Conservation (phyloP, 805 yeast species). For the Starmerella vaccinii region DNA sequence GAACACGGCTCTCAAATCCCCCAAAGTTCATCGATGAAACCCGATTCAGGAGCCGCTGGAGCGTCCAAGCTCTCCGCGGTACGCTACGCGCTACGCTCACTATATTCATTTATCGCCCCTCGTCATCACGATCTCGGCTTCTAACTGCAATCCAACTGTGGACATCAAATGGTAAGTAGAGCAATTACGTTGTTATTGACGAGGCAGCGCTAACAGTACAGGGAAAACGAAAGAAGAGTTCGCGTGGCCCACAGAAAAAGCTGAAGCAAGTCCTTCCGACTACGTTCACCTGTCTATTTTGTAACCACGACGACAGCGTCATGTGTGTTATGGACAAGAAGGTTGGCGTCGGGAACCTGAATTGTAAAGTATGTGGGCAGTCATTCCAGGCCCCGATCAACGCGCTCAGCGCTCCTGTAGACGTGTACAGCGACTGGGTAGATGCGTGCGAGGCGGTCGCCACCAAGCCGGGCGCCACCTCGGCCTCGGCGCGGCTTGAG, state of each 20-base stretch:
- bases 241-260: conserved; percentile 70
- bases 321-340: conserved; percentile 81
- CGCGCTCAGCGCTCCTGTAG: conserved; percentile 73
- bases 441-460: conserved; percentile 91
- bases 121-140: conserved; percentile 1
- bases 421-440: conserved; percentile 93
- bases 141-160: background rate
- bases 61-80: background rate
- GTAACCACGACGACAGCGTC: conserved; percentile 91
- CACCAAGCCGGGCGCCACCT: conserved; percentile 38
- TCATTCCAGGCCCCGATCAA: conserved; percentile 81
- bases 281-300: conserved; percentile 80
- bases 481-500: conserved; percentile 24
- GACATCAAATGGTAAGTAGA: conserved; percentile 1
- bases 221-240: conserved; percentile 79
- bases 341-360: conserved; percentile 68
- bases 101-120: background rate
- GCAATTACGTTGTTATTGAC: background rate
- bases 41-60: too few species aligned
- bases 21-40: too few species aligned
- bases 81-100: background rate
- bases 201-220: conserved; percentile 13
- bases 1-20: too few species aligned
- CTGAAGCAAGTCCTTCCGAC: conserved; percentile 71
- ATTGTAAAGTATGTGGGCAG: conserved; percentile 91